A percentile compares a stretch with the other conserved stretches of the same genome.
These are phyloP conservation scores for Rosellinia necatrix DNA, from an alignment of 2,329 filamentous ascomycete genomes.

Conservation along the genomic window DNA sequence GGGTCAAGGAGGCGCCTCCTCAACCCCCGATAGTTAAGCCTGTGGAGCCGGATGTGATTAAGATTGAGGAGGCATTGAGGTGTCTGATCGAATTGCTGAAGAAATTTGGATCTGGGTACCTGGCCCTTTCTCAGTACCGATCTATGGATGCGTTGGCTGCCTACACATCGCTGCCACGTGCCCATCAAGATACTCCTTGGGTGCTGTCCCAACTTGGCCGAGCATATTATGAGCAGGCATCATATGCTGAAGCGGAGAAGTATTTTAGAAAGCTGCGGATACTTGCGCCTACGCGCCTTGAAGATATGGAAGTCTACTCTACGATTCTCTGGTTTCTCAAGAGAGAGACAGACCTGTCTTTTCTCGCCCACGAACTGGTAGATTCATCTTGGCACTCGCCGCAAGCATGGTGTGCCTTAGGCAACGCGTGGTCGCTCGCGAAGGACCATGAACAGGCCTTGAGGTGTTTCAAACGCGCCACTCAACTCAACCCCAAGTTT, in stretches of 20 bases:
- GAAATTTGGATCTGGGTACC: constrained; percentile 81
- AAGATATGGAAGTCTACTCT: constrained; percentile 98
- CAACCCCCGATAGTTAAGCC: constrained; percentile 47
- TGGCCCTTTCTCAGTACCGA: constrained; percentile 76
- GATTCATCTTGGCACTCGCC: constrained; percentile 87
- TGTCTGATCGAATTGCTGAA: constrained; percentile 80
- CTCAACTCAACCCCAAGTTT: constrained; percentile 86
- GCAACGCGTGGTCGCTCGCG: constrained; percentile 91
- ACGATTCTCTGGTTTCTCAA: constrained; percentile 99
- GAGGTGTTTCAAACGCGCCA: constrained; percentile 91
- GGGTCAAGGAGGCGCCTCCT: constrained; percentile 49
- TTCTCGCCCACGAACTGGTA: constrained; percentile 86
- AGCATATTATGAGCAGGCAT: constrained; percentile 87
- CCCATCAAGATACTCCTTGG: constrained; percentile 90
- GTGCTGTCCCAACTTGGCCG: constrained; percentile 89
- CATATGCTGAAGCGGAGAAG: constrained; percentile 84
- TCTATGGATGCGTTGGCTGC: constrained; percentile 76
- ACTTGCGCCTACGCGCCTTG: constrained; percentile 78
- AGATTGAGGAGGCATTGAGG: constrained; percentile 74
- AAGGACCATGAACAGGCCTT: constrained; percentile 94
- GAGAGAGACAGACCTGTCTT: constrained; percentile 87
- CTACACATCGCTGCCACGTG: constrained; percentile 70
- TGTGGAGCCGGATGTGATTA: constrained; percentile 59
- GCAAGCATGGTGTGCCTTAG: constrained; percentile 93
- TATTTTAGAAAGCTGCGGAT: constrained; percentile 80